A percentile compares a stretch with the other conserved stretches of the same genome.
phyloP scores from a whole-genome alignment of 805 yeast genomes.

The Metschnikowia anglica region DNA sequence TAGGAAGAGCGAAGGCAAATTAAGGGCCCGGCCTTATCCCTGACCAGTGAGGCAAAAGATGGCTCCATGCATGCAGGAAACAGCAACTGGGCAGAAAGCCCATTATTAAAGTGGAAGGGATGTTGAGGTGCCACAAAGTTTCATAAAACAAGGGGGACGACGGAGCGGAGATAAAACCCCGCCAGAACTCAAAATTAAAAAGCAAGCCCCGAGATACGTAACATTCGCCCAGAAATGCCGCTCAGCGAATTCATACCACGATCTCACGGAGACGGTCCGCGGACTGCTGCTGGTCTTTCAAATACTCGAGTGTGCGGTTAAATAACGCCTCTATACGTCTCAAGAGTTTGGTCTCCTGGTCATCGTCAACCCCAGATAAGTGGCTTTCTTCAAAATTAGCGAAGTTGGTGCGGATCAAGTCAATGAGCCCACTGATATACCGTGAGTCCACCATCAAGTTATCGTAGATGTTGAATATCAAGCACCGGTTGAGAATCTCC shows the following conservation, averaged over 20 bases:
- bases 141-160: too few species aligned
- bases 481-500: constrained; percentile 82
- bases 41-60: neutral
- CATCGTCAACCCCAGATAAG: constrained; percentile 24
- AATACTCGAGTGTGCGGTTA: constrained; percentile 68
- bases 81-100: neutral
- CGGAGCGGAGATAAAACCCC: too few species aligned
- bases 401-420: constrained; percentile 68
- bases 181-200: too few species aligned
- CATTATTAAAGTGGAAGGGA: too few species aligned
- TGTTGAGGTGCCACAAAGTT: too few species aligned
- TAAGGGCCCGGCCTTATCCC: neutral
- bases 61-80: constrained; percentile 3
- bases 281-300: constrained; percentile 54
- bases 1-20: neutral
- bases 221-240: neutral
- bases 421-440: constrained; percentile 84
- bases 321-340: constrained; percentile 44
- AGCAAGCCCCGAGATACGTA: neutral
- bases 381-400: constrained; percentile 40
- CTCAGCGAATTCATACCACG: neutral
- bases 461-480: constrained; percentile 83
- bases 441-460: constrained; percentile 65
- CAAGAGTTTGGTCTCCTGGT: constrained; percentile 31
- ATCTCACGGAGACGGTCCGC: constrained; percentile 6